phyloP scores from a whole-genome alignment of 2,329 filamentous ascomycete species.

The Aspergillus brasiliensis region DNA sequence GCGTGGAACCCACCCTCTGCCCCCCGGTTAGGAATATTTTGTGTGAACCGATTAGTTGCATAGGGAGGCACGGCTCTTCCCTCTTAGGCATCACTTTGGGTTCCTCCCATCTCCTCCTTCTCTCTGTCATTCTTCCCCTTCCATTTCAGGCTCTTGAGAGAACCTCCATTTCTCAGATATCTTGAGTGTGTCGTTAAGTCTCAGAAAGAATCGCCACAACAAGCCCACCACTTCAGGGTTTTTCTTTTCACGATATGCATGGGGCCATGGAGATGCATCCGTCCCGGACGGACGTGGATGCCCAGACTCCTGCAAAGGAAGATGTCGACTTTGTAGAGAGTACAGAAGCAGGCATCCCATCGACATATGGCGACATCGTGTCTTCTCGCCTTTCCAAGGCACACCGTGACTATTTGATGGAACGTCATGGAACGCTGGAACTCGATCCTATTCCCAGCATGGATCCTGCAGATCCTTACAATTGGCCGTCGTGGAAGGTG shows the following conservation, averaged over 20 bases:
- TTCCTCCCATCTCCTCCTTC: not conserved
- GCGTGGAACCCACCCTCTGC: not conserved
- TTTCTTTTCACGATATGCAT: slow-evolving; percentile 20
- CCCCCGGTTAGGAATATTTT: not conserved
- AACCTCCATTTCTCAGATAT: not conserved
- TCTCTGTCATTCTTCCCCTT: not conserved
- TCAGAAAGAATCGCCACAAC: not conserved
- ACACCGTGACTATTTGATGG: slow-evolving; percentile 53
- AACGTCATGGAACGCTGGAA: slow-evolving; percentile 57
- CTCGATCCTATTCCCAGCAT: slow-evolving; percentile 57
- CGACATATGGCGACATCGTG: slow-evolving; percentile 30
- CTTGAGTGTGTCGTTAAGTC: not conserved
- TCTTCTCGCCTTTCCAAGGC: slow-evolving; percentile 30
- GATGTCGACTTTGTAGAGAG: slow-evolving; percentile 35
- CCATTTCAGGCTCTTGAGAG: not conserved
- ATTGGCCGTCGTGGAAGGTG: slow-evolving; percentile 59
- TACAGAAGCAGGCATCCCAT: slow-evolving; percentile 26
- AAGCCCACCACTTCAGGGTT: not conserved
- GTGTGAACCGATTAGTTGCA: not conserved
- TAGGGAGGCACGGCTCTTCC: not conserved
- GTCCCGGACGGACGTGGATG: slow-evolving; percentile 17
- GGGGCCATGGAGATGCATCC: slow-evolving; percentile 31
- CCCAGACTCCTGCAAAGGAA: slow-evolving; percentile 21
- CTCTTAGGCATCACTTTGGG: slow-evolving; percentile 1
- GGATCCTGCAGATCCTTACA: slow-evolving; percentile 57